A percentile compares a stretch with the other conserved stretches of the same genome.
phyloP scores from a whole-genome alignment of 2,329 filamentous ascomycete species.

The Chalaropsis thielavioides region DNA sequence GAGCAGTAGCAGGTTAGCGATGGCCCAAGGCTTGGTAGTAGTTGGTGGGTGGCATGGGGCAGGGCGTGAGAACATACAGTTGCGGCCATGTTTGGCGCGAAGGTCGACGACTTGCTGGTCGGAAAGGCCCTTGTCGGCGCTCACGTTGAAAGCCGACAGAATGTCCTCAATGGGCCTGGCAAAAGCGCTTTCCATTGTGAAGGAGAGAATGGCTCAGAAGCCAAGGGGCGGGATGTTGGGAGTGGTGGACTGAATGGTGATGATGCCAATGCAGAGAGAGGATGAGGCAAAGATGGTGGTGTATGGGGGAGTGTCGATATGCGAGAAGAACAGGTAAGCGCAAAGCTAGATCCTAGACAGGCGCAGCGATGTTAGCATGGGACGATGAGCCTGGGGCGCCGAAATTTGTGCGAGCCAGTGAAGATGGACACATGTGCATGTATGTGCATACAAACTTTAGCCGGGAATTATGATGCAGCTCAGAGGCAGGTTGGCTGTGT shows the following conservation, averaged over 20 bases:
- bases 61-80: slow-evolving; percentile 34
- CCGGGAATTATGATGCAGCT: not conserved
- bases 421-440: not conserved
- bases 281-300: not conserved
- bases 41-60: not conserved
- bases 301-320: not conserved
- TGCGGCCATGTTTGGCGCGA: slow-evolving; percentile 47
- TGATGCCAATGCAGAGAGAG: not conserved
- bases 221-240: slow-evolving; percentile 4
- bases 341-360: slow-evolving; percentile 8
- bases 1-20: slow-evolving; percentile 8
- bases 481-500: not conserved
- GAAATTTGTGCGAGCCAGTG: not conserved
- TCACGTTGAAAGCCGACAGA: slow-evolving; percentile 43
- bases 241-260: not conserved
- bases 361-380: not conserved
- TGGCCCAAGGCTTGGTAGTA: not conserved
- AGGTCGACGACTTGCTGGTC: slow-evolving; percentile 43
- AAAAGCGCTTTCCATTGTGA: slow-evolving; percentile 49
- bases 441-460: not conserved
- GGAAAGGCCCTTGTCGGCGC: slow-evolving; percentile 40
- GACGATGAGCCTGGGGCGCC: not conserved
- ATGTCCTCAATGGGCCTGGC: slow-evolving; percentile 43
- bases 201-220: slow-evolving; percentile 7
- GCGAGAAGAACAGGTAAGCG: slow-evolving; percentile 12